Evolutionary conservation across 2,329 filamentous ascomycete species (phyloP).

Genomic region (Macrophomina phaseolina): DNA sequence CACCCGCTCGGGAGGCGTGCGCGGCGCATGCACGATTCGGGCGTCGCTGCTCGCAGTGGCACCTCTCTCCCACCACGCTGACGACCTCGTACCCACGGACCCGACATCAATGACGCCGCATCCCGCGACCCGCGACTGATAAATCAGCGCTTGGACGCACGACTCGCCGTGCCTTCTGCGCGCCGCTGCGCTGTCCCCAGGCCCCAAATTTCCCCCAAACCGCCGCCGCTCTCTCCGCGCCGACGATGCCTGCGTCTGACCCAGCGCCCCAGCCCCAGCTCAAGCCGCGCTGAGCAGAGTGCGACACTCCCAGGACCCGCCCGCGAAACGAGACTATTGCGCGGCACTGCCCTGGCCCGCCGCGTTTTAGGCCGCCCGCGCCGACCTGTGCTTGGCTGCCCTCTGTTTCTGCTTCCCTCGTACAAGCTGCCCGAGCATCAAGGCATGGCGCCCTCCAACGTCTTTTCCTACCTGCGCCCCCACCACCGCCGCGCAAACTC

Average conservation of each 20-base stretch:
- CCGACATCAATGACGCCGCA: conserved; percentile 22
- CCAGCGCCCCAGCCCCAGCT: conserved; percentile 9
- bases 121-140: conserved; percentile 15
- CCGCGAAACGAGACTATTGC: conserved; percentile 21
- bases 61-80: background rate
- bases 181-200: background rate
- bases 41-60: background rate
- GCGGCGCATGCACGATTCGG: conserved; percentile 15
- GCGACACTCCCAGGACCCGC: conserved; percentile 7
- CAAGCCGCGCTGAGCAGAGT: conserved; percentile 22
- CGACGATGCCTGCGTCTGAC: conserved; percentile 19
- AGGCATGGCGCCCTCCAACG: conserved; percentile 46
- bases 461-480: conserved; percentile 47
- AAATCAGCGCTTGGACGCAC: conserved; percentile 7
- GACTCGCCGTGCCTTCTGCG: background rate
- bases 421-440: conserved; percentile 1
- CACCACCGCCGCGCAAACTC: conserved; percentile 48
- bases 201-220: background rate
- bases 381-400: conserved; percentile 10
- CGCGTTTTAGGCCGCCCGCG: conserved; percentile 16
- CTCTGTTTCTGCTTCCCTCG: conserved; percentile 12
- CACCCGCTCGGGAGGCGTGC: conserved; percentile 1
- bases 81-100: conserved; percentile 8
- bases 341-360: conserved; percentile 9
- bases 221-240: background rate